Evolutionary conservation across 371 early-diverging fungal genomes (phyloP).

Genomic region (Batrachochytrium dendrobatidis): DNA sequence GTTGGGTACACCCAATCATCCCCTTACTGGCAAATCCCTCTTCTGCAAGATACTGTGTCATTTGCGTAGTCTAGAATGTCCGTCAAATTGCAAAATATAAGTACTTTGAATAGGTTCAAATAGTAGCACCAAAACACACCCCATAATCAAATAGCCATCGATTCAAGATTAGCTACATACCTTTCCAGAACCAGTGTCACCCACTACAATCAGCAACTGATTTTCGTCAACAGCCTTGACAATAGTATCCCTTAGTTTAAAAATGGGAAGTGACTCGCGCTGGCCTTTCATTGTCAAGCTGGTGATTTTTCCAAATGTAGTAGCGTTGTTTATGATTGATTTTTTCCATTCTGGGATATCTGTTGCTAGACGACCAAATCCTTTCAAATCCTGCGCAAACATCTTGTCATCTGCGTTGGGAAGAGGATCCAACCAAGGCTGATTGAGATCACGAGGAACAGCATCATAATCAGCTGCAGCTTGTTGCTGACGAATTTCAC

Average conservation of each 20-base stretch:
- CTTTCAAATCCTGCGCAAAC: conserved; percentile 83
- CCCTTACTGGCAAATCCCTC: conserved; percentile 79
- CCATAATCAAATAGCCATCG: not conserved
- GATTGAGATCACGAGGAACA: conserved; percentile 81
- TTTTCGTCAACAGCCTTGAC: conserved; percentile 79
- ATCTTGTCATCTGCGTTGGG: conserved; percentile 75
- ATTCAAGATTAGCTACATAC: conserved; percentile 3
- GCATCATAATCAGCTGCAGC: conserved; percentile 78
- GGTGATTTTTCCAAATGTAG: conserved; percentile 88
- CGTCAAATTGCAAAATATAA: no score
- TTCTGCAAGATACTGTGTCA: conserved; percentile 97
- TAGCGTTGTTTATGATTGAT: conserved; percentile 76
- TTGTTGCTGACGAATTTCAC: conserved; percentile 77
- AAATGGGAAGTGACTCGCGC: conserved; percentile 83
- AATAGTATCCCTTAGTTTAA: conserved; percentile 67
- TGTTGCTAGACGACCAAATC: conserved; percentile 25
- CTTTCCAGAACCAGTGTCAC: conserved; percentile 99
- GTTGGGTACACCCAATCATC: conserved; percentile 98
- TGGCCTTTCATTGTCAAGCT: conserved; percentile 85
- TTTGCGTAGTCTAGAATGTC: conserved; percentile 78
- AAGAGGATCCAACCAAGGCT: conserved; percentile 94
- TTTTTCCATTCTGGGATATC: conserved; percentile 88
- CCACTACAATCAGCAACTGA: conserved; percentile 88
- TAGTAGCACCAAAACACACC: no score
- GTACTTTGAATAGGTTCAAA: not conserved